These are phyloP conservation scores for Aureobasidium sp. DNA, from an alignment of 2,329 filamentous ascomycete species.

Conservation along the genomic window DNA sequence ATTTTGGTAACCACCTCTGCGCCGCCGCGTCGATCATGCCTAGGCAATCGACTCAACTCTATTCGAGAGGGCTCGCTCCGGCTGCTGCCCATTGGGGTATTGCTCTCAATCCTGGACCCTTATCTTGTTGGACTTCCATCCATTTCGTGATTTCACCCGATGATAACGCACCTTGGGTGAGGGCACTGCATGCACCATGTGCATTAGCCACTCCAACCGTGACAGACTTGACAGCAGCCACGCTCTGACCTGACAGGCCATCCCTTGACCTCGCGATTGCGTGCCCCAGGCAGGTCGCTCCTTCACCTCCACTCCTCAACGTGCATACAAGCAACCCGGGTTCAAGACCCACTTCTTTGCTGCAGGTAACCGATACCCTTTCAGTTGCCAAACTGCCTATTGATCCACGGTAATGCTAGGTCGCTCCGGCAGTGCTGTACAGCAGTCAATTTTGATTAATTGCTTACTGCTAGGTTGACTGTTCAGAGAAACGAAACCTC, in stretches of 20 bases:
- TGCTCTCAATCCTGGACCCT: not conserved
- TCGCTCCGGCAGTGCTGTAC: slow-evolving; percentile 1
- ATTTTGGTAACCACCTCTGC: not conserved
- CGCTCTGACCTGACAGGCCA: slow-evolving; percentile 1
- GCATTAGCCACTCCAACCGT: not conserved
- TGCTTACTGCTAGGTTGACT: not conserved
- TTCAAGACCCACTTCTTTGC: slow-evolving; percentile 6
- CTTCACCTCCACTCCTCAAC: not conserved
- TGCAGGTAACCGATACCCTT: slow-evolving; percentile 10
- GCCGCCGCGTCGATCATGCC: slow-evolving; percentile 1
- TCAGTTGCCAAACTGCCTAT: not conserved
- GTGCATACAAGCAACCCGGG: slow-evolving; percentile 9
- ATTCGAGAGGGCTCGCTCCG: not conserved
- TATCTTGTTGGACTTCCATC: not conserved
- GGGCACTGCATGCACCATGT: not conserved
- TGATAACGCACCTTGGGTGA: not conserved
- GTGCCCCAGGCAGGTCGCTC: slow-evolving; percentile 1
- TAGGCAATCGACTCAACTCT: slow-evolving; percentile 4
- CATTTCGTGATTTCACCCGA: not conserved
- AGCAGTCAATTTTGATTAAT: not conserved
- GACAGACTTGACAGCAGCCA: slow-evolving; percentile 5
- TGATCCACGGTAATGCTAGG: not conserved
- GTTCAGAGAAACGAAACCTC: not conserved
- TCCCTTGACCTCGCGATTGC: not conserved
- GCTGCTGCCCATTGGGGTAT: not conserved